Evolutionary conservation across 305 asterid genomes (phyloP).

Genomic region (Fraxinus platypoda): DNA sequence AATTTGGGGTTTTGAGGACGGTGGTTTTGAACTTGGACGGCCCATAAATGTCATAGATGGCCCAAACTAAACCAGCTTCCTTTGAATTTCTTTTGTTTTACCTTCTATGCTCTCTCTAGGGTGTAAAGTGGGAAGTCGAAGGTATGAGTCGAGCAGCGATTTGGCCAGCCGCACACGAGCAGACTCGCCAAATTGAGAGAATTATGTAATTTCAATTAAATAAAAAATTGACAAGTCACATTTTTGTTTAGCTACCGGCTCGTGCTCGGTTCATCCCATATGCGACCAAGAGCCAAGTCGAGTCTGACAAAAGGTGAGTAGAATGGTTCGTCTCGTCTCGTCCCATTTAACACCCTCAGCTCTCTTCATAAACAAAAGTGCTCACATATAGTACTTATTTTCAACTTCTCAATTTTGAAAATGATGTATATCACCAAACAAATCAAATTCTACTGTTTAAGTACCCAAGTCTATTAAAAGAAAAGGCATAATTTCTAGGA

Average conservation of each 20-base stretch:
- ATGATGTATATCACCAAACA: too few relatives aligned
- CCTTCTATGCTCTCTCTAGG: background rate
- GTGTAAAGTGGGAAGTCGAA: background rate
- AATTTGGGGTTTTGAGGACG: too few relatives aligned
- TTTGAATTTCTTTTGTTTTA: too few relatives aligned
- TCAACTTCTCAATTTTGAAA: too few relatives aligned
- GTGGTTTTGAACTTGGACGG: too few relatives aligned
- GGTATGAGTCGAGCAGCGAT: background rate
- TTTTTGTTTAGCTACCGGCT: too few relatives aligned
- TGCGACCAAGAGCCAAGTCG: background rate
- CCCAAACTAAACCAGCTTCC: too few relatives aligned
- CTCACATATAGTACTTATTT: background rate
- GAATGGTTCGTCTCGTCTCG: background rate
- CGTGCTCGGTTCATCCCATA: too few relatives aligned
- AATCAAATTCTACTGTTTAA: background rate
- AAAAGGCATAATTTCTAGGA: background rate
- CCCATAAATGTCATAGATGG: too few relatives aligned
- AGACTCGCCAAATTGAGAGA: background rate
- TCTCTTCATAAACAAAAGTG: too few relatives aligned
- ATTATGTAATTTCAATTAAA: too few relatives aligned
- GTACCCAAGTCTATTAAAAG: background rate
- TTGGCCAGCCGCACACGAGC: background rate
- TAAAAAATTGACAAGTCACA: too few relatives aligned
- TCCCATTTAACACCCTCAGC: background rate
- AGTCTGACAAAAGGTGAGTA: background rate